phyloP scores from a whole-genome alignment of 2,329 filamentous ascomycete genomes.

The Ophiostoma ulmi region DNA sequence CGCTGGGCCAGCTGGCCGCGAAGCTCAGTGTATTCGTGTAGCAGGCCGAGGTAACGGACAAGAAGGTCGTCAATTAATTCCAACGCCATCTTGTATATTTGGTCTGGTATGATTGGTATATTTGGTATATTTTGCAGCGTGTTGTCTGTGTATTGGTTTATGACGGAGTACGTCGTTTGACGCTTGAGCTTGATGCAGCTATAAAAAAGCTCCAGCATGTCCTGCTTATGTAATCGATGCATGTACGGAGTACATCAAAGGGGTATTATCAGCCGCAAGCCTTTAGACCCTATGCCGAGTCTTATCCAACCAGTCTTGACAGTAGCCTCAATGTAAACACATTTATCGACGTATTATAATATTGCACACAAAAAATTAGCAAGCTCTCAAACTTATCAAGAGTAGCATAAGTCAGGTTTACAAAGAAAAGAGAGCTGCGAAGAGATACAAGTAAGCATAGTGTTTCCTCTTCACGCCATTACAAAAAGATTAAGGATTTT shows the following conservation, averaged over 20 bases:
- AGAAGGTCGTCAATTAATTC: constrained; percentile 57
- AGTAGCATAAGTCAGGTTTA: not conserved
- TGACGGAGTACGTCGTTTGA: not conserved
- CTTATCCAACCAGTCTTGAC: not conserved
- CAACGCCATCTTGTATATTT: constrained; percentile 30
- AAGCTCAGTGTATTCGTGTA: constrained; percentile 62
- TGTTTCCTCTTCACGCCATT: not conserved
- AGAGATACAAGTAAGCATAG: not conserved
- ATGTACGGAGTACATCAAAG: not conserved
- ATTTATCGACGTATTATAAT: not conserved
- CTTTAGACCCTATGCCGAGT: too few species aligned
- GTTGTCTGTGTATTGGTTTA: not conserved
- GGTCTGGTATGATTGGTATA: not conserved
- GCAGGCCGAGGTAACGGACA: constrained; percentile 57
- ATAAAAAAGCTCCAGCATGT: not conserved
- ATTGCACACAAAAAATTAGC: not conserved
- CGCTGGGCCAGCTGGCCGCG: constrained; percentile 49
- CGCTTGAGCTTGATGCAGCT: not conserved
- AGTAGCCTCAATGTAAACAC: not conserved
- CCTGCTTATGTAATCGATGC: not conserved
- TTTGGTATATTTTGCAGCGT: not conserved
- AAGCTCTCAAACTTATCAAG: not conserved
- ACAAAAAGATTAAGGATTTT: constrained; percentile 18
- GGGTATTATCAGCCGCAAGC: too few species aligned
- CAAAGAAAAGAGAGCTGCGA: not conserved